Evolutionary conservation across 371 early-diverging fungal genomes (phyloP), one percentile per base, ranked within the genome.

Genomic region (Apophysomyces ossiformis): DNA sequence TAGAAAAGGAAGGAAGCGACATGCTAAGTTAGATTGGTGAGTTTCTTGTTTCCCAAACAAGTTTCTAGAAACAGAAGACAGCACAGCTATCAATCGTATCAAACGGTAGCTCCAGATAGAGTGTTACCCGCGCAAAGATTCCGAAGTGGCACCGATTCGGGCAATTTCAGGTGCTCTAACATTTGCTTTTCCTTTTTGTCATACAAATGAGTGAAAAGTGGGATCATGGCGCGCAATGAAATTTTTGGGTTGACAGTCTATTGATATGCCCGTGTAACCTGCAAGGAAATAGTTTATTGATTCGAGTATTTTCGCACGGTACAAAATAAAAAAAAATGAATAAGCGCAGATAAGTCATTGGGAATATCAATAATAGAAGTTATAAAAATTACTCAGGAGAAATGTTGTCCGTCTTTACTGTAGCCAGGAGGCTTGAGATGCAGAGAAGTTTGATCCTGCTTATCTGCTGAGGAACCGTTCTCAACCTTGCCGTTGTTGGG

Each of bases 191-290:
- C 41, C 26, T 26, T 43, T n/a, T 1, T 46, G 18, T n/a, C 15
- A 46, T 16, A 46, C 12, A 16, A 46, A 46, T 46, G 47, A 18
- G 21, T 50, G 50, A 26, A 50, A 50, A 50, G 50, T 50, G 50
- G 50, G 50, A 50, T 50, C 50, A 50, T 50, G 50, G 26, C 50
- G 50, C 21, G n/a, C 21, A 50, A 50, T 50, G 6, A 50, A 50
- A 50, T 2, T 41, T 50, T 50, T 50, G 50, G 50, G n/a, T 50
- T 50, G 50, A 50, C 50, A 50, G 50, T 26, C 4, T 21, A 50
- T 26, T 26, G 13, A 41, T 50, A n/a, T 50, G n/a, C 21, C 21
- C 50, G 21, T 50, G 50, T 26, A 18, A 50, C 9, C 50, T 21
- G 41, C 41, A n/a, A 9, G 50, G 15, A 50, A 18, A 18, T 26